Evolutionary conservation across 805 yeast species (phyloP).

Genomic region (Metschnikowia bowlesiae): DNA sequence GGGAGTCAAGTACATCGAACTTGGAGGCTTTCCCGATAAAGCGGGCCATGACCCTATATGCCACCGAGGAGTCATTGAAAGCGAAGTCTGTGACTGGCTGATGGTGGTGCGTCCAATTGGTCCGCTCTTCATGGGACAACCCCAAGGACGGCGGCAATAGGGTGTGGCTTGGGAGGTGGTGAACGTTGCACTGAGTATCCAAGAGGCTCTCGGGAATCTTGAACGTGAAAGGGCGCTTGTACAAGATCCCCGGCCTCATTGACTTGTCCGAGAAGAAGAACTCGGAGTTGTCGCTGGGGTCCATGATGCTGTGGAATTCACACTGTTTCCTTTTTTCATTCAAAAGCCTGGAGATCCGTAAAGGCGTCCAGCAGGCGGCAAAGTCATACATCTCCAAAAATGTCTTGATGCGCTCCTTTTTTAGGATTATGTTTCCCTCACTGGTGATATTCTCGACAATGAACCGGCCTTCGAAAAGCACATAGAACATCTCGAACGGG

Average conservation of each 20-base stretch:
- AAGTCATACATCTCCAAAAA: constrained; percentile 11
- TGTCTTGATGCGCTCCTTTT: constrained; percentile 22
- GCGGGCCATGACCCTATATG: constrained; percentile 37
- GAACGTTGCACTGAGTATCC: constrained; percentile 35
- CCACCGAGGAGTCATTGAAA: constrained; percentile 29
- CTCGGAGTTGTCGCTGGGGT: constrained; percentile 25
- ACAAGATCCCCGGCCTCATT: constrained; percentile 20
- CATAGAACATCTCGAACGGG: constrained; percentile 59
- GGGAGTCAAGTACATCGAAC: constrained; percentile 25
- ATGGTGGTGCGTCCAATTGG: neutral
- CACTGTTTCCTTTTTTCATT: constrained; percentile 16
- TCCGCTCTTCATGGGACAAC: constrained; percentile 18
- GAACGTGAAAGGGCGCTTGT: constrained; percentile 41
- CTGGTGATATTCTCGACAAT: constrained; percentile 18
- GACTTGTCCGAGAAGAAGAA: constrained; percentile 16
- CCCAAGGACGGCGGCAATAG: constrained; percentile 37
- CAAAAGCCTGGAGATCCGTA: constrained; percentile 27
- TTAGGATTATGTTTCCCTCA: constrained; percentile 7
- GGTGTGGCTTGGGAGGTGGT: constrained; percentile 28
- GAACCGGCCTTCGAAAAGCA: constrained; percentile 50
- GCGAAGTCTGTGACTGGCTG: constrained; percentile 26
- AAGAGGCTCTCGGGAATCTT: constrained; percentile 33
- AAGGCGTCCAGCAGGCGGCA: constrained; percentile 48
- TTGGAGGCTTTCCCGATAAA: constrained; percentile 39
- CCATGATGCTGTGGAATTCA: constrained; percentile 10